Evolutionary conservation across 129 eudicot genomes (phyloP), one percentile per base, ranked within the genome.

Genomic region (Glebionis coronaria): DNA sequence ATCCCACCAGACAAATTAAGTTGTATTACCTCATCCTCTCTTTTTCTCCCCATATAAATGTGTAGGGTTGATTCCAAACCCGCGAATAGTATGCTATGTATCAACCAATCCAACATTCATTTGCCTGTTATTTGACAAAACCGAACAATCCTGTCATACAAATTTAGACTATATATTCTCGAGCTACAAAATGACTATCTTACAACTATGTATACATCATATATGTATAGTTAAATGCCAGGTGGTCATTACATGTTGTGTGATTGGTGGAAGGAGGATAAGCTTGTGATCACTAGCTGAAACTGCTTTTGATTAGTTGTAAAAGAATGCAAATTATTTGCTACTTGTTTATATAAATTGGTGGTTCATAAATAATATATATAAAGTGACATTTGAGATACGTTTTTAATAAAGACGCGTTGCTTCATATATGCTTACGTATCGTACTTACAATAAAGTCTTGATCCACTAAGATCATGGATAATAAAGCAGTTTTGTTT

Each of bases 381-480:
- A 56, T 55, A 13, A 69, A 69, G 44, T 23, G 45, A 44, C 13
- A 14, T 28, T 45, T 70, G 23, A 58, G 74, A 58, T 42, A 35
- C 11, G 12, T 40, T 54, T 35, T 70, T 59, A 28, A 23, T 7
- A 56, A 56, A 69, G 74, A 70, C 4, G 58, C 49, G 12, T 59
- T 70, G 62, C 52, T 44, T 42, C 27, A 55, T 28, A 57, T 27
- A 21, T 72, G 70, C 64, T 73, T 73, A 53, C 49, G 70, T 73
- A 73, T 25, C 77, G 52, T 60, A 61, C 61, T 62, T 73, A 40
- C 56, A 42, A 51, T 73, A 73, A 73, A 73, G 77, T 63, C 64
- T 63, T 54, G 54, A 62, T 73, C 71, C 78, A 73, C 78, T 73
- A 73, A 42, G 71, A 73, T 73, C 65, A 64, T 54, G 65, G 58